A percentile compares a stretch with the other conserved stretches of the same genome.
These are phyloP conservation scores for Mortierella sp. DNA, from an alignment of 371 early-diverging fungal genomes.

Conservation along the genomic window DNA sequence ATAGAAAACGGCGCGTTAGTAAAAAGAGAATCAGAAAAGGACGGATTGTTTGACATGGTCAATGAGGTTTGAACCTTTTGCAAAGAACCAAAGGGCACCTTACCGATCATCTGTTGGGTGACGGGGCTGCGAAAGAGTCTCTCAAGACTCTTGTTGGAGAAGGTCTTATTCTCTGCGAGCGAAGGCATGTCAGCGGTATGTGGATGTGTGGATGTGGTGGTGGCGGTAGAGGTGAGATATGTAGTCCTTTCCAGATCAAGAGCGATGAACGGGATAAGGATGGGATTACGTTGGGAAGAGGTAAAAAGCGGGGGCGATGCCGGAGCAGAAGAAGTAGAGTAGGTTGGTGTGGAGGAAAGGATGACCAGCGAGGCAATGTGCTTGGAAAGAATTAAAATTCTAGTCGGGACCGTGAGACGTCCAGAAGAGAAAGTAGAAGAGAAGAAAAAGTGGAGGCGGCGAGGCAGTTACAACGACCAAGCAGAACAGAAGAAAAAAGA, in stretches of 20 bases:
- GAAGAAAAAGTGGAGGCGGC: not conserved
- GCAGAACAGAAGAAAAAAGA: too few species aligned
- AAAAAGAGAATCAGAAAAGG: not conserved
- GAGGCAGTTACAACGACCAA: constrained; percentile 21
- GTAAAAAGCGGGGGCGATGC: not conserved
- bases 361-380: constrained; percentile 8
- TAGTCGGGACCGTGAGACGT: constrained; percentile 36
- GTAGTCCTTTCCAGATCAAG: too few species aligned
- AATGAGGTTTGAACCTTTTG: too few species aligned
- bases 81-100: constrained; percentile 7
- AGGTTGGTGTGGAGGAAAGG: not conserved
- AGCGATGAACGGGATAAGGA: not conserved
- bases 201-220: constrained; percentile 3
- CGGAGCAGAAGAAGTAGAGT: not conserved
- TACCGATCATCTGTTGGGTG: constrained; percentile 54
- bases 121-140: constrained; percentile 51
- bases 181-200: constrained; percentile 34
- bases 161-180: constrained; percentile 45
- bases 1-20: not conserved
- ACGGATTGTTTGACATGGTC: not conserved
- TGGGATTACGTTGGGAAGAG: not conserved
- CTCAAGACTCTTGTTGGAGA: constrained; percentile 47
- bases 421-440: not conserved
- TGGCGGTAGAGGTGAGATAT: too few species aligned
- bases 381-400: constrained; percentile 53